Evolutionary conservation across 371 early-diverging fungal species (phyloP).

Genomic region (Syncephalastrum racemosum): DNA sequence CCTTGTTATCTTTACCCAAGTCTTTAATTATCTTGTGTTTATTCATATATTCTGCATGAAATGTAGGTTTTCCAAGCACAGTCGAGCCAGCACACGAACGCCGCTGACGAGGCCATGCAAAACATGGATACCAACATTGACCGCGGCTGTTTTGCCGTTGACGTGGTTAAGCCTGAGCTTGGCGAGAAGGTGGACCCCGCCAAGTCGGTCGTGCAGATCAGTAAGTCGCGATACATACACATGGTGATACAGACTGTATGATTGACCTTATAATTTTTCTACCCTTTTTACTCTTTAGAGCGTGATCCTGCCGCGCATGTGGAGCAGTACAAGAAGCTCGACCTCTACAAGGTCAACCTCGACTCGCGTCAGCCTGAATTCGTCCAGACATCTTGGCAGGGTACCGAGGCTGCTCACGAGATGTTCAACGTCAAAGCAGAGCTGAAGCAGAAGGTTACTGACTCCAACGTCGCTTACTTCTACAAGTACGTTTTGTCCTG

Average conservation of each 20-base stretch:
- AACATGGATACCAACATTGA: constrained; percentile 34
- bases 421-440: constrained; percentile 44
- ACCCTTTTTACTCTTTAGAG: constrained; percentile 6
- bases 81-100: constrained; percentile 38
- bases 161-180: constrained; percentile 30
- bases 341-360: constrained; percentile 38
- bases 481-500: constrained; percentile 21
- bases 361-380: constrained; percentile 29
- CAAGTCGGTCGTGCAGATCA: constrained; percentile 34
- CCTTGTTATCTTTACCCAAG: too few species aligned
- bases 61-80: constrained; percentile 31
- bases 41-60: too few species aligned
- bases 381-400: constrained; percentile 38
- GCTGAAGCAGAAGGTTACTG: constrained; percentile 25
- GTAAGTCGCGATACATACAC: constrained; percentile 7
- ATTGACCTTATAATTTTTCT: not conserved
- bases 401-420: constrained; percentile 22
- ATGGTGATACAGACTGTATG: too few species aligned
- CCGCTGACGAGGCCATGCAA: constrained; percentile 27
- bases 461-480: constrained; percentile 35
- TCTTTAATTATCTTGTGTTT: too few species aligned
- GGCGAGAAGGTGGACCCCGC: constrained; percentile 28
- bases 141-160: constrained; percentile 51
- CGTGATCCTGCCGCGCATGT: constrained; percentile 47
- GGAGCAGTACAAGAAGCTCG: constrained; percentile 25